Base-by-base conservation (phyloP, 768 basidiomycete genomes). In the Infundibulicybe gibba region DNA sequence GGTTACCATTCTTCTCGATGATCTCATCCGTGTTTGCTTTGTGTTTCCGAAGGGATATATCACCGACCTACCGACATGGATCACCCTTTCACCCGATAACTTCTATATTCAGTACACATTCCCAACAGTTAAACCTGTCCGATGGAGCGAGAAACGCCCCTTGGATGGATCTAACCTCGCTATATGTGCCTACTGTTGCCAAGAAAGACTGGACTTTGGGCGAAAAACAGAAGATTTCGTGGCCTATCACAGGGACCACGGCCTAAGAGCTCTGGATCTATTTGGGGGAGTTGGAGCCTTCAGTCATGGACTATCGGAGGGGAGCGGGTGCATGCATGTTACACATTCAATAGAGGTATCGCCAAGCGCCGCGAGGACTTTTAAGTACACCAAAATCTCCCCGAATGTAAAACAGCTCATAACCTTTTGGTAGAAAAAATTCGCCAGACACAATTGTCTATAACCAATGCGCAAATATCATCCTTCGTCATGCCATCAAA, bases 341-440 rank as follows among this genome's bases (percentile, higher is more conserved):
- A 81, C 80, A 0, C 80, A 87, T 65, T 77, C 81, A 0, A 63
- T 90, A 38, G 90, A 92, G 53, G 81, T 88, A 16, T 70, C 78
- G n/a, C 87, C 88, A 0, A 86, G 84, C 58, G 86, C 90, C 6
- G 83, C 85, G 0, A 64, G 66, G 48, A 87, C 89, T 1, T 65
- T 85, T 13, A 66, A 64, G 90, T 86, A 54, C 25, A 25, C 25
- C 25, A 25, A 25, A 25, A 25, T 76, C 60, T 25, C 25, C 1
- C 8, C 49, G 47, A 9, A 44, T 45, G 32, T 44, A 5, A 25
- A 33, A 52, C 41, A 48, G n/a, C 38, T 40, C 11, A 35, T 50
- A 43, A 41, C 12, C 20, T 37, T 31, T 32, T 13, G 51, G 47
- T 48, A 84, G 81, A 41, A 64, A 71, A 16, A 85, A 87, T 51